Base-by-base conservation (phyloP, 2,329 filamentous ascomycete genomes). In the Xylariaceae sp. region DNA sequence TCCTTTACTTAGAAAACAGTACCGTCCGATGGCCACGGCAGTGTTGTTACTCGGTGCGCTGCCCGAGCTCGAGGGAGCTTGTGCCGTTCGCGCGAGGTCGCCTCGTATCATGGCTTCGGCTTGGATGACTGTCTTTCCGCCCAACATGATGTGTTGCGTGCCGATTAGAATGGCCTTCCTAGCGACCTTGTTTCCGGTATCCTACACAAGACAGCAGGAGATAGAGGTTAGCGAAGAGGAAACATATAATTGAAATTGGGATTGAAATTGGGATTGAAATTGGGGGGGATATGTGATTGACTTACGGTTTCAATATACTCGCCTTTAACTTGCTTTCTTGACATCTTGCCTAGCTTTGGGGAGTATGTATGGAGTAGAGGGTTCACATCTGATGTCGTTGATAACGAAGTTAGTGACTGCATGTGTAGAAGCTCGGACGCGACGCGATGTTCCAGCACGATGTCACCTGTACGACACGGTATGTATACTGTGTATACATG, bases 131-230 rank as follows among this genome's bases (percentile, higher is more conserved):
- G 93, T 96, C 76, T 91, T 96, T 61, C 95, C 95, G 65, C 92
- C 95, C 1, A 99, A 89, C 75, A 96, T 96, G 76, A 99, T 98
- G 77, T 98, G 96, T 67, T 96, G 92, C 20, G 93, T 97, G 68
- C 95, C 95, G 69, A 96, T 90, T 66, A 99, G 91, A 71, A 89
- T 88, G 60, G 91, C 90, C 65, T 91, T 91, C 64, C 95, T 91
- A 40, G 93, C 93, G 68, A 99, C 95, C 79, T 98, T 98, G 83
- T 99, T 99, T 65, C 95, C 95, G 2, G 93, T 96, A 77, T 98
- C 93, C 93, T 96, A 65, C 20, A 16, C n/a, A n/a, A n/a, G n/a
- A 7, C 12, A 9, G 23, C 23, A 26, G 32, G 5, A 20, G 20
- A 26, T 16, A 45, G 29, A 48, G 10, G 47, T 62, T 26, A 26